These are phyloP conservation scores for Neocucurbitaria cava DNA, from an alignment of 2,329 filamentous ascomycete genomes.

Conservation along the genomic window DNA sequence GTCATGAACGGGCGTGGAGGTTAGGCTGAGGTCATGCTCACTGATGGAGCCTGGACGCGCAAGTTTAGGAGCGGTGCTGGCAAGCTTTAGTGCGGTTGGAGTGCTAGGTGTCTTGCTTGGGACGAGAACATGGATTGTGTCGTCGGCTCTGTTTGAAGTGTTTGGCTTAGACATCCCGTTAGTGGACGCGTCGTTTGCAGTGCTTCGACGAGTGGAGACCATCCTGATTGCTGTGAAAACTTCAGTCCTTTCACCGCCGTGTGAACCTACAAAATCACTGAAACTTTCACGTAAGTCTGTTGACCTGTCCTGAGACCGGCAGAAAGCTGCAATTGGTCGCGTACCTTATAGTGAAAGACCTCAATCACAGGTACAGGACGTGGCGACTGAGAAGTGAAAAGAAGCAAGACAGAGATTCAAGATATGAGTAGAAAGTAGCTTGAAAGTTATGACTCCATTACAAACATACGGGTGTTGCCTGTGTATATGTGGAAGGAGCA, in stretches of 20 bases:
- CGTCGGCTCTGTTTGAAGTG: not conserved
- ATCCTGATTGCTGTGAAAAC: slow-evolving; percentile 1
- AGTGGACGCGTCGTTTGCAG: slow-evolving; percentile 3
- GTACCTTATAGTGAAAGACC: not conserved
- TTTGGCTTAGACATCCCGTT: not conserved
- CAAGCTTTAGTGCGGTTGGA: not conserved
- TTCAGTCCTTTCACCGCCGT: not conserved
- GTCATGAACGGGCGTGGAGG: slow-evolving; percentile 10
- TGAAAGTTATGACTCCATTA: slow-evolving; percentile 2
- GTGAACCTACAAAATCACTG: not conserved
- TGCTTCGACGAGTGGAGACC: slow-evolving; percentile 17
- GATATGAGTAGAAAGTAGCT: not conserved
- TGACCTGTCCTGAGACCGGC: not conserved
- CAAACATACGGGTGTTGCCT: slow-evolving; percentile 9
- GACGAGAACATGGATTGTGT: slow-evolving; percentile 1
- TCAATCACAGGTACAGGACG: not conserved
- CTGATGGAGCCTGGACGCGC: slow-evolving; percentile 1
- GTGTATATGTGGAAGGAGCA: slow-evolving; percentile 21
- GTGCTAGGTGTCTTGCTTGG: not conserved
- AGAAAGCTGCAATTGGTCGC: not conserved
- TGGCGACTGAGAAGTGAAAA: not conserved
- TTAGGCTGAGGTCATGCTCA: slow-evolving; percentile 16
- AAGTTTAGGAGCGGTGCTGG: not conserved
- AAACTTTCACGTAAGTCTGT: not conserved
- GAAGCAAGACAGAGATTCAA: not conserved